Conservation (phyloP, 768 basidiomycete species). For the Panus rudis region DNA sequence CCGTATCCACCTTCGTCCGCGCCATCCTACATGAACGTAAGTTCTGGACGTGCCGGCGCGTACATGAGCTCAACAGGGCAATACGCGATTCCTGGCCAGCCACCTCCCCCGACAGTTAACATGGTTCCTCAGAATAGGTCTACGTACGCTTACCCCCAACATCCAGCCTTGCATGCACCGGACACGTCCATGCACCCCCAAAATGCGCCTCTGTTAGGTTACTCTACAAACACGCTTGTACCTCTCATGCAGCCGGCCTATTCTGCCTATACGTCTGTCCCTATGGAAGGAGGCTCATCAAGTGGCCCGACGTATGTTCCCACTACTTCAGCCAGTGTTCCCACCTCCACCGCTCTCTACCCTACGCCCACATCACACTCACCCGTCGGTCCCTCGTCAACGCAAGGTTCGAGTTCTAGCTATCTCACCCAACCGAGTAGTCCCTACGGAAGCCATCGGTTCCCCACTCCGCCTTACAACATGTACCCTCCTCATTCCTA, state of each 20-base stretch:
- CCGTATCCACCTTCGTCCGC: conserved; percentile 18
- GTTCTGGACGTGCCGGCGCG: conserved; percentile 23
- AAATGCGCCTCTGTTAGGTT: conserved; percentile 24
- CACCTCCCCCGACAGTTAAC: conserved; percentile 23
- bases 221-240: conserved; percentile 30
- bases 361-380: conserved; percentile 17
- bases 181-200: conserved; percentile 34
- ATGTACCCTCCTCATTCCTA: conserved; percentile 18
- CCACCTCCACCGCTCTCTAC: conserved; percentile 11
- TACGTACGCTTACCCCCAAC: conserved; percentile 27
- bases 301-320: no score
- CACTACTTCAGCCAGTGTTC: conserved; percentile 9
- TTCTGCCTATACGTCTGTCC: conserved; percentile 34
- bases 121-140: conserved; percentile 17
- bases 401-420: conserved; percentile 7
- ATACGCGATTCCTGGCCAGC: conserved; percentile 43
- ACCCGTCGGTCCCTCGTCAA: conserved; percentile 13
- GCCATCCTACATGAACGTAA: conserved; percentile 16
- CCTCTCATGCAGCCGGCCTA: conserved; percentile 31
- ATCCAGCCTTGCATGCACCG: conserved; percentile 27
- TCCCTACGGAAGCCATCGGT: conserved; percentile 15
- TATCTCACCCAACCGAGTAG: conserved; percentile 15
- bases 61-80: conserved; percentile 40
- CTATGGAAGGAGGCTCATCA: no score
- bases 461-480: conserved; percentile 22